Conservation (phyloP, 1,284 basidiomycete species). For the Gymnopus androsaceus region DNA sequence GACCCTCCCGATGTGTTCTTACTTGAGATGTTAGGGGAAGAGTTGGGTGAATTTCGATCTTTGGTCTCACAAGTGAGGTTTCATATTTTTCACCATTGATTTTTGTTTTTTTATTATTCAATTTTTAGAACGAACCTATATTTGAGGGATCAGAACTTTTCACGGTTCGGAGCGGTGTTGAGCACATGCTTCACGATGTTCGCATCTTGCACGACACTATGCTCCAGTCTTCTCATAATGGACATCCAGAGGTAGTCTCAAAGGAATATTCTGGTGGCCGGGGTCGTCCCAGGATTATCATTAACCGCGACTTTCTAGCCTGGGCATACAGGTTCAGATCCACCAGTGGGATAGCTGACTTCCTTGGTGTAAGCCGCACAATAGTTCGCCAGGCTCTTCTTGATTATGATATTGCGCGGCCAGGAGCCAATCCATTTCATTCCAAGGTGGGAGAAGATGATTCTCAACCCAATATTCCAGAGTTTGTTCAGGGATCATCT, state of each 20-base stretch:
- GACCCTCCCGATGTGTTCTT: too few species aligned
- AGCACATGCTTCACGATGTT: too few species aligned
- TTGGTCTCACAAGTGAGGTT: not conserved
- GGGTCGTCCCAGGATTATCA: conserved; percentile 24
- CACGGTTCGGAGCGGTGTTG: too few species aligned
- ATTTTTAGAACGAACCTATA: too few species aligned
- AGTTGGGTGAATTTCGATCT: not conserved
- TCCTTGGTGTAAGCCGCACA: conserved; percentile 22
- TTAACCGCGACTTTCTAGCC: conserved; percentile 27
- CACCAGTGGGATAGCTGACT: conserved; percentile 23
- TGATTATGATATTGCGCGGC: conserved; percentile 26
- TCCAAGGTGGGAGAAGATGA: too few species aligned
- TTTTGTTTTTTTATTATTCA: not conserved
- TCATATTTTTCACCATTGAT: not conserved
- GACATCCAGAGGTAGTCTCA: too few species aligned
- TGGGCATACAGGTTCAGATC: conserved; percentile 25
- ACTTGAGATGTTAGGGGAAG: not conserved
- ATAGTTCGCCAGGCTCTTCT: too few species aligned
- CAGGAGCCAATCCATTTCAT: conserved; percentile 3
- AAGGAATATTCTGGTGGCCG: conserved; percentile 19
- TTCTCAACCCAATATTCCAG: not conserved
- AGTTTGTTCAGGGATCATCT: too few species aligned
- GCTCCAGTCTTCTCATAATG: too few species aligned
- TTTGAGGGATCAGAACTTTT: too few species aligned
- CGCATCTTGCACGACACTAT: too few species aligned